Evolutionary conservation across 1,284 basidiomycete genomes (phyloP).

Genomic region (Takashimella koratensis): DNA sequence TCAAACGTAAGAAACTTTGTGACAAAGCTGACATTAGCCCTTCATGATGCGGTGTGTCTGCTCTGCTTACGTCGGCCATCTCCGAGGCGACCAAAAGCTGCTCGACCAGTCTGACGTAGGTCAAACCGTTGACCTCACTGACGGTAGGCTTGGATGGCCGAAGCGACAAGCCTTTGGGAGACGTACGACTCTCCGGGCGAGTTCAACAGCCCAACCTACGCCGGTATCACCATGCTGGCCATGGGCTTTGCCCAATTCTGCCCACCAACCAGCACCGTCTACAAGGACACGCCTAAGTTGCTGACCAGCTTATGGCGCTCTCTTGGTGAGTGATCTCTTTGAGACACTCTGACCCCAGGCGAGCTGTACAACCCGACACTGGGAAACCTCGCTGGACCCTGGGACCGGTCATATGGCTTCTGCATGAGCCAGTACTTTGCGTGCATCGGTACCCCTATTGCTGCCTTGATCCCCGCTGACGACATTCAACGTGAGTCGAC

Average conservation of each 20-base stretch:
- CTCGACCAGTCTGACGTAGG: slow-evolving; percentile 4
- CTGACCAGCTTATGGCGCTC: slow-evolving; percentile 9
- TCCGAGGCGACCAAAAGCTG: slow-evolving; percentile 9
- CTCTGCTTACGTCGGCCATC: slow-evolving; percentile 7
- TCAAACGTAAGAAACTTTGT: slow-evolving; percentile 10
- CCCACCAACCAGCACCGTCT: slow-evolving; percentile 4
- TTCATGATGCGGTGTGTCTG: slow-evolving; percentile 16
- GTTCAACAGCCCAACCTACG: slow-evolving; percentile 21
- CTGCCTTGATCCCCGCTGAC: slow-evolving; percentile 5
- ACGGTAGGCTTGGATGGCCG: slow-evolving; percentile 11
- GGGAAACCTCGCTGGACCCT: slow-evolving; percentile 16
- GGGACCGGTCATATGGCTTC: slow-evolving; percentile 21
- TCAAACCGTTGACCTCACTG: too few species aligned
- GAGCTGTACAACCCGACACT: slow-evolving; percentile 22
- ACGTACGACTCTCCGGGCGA: slow-evolving; percentile 13
- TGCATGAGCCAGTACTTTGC: slow-evolving; percentile 21
- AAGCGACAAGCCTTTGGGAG: slow-evolving; percentile 10
- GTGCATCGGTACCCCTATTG: slow-evolving; percentile 9
- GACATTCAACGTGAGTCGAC: slow-evolving; percentile 5
- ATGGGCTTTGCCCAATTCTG: slow-evolving; percentile 13
- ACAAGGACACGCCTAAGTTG: slow-evolving; percentile 9
- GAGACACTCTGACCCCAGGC: neutral
- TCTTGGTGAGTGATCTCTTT: slow-evolving; percentile 2
- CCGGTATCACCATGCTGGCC: slow-evolving; percentile 19
- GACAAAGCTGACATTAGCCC: slow-evolving; percentile 2